Evolutionary conservation across 192 early-diverging fungal species (phyloP).

Genomic region (Rhizoclosmatium sp.): DNA sequence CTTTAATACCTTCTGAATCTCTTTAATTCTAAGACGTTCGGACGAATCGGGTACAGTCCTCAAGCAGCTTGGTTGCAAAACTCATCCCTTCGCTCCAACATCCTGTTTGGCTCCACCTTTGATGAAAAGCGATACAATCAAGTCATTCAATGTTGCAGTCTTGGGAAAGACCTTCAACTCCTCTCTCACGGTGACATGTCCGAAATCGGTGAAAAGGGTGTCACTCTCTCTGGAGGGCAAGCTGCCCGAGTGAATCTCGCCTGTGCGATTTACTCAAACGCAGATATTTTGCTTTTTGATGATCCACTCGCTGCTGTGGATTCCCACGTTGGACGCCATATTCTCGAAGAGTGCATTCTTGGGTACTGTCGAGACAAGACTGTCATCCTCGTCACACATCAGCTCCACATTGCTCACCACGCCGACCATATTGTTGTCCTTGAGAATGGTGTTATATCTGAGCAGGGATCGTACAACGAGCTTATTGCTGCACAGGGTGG

Average conservation of each 20-base stretch:
- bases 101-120: conserved; percentile 75
- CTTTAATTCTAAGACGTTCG: conserved; percentile 41
- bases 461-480: conserved; percentile 62
- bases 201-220: conserved; percentile 50
- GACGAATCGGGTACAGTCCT: conserved; percentile 67
- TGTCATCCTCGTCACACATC: conserved; percentile 72
- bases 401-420: conserved; percentile 69
- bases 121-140: conserved; percentile 46
- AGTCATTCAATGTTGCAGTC: conserved; percentile 57
- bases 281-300: conserved; percentile 69
- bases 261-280: conserved; percentile 63
- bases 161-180: conserved; percentile 45
- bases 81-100: conserved; percentile 76
- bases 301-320: conserved; percentile 33
- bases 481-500: conserved; percentile 49
- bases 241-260: conserved; percentile 65
- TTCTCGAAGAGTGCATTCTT: conserved; percentile 68
- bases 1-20: neutral
- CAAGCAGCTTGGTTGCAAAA: conserved; percentile 79
- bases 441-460: conserved; percentile 66
- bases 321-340: conserved; percentile 66
- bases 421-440: conserved; percentile 73
- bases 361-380: conserved; percentile 58
- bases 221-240: conserved; percentile 78
- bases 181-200: conserved; percentile 44